These are phyloP conservation scores for Butyriboletus appendiculatus DNA, from an alignment of 1,284 basidiomycete genomes.

Conservation along the genomic window DNA sequence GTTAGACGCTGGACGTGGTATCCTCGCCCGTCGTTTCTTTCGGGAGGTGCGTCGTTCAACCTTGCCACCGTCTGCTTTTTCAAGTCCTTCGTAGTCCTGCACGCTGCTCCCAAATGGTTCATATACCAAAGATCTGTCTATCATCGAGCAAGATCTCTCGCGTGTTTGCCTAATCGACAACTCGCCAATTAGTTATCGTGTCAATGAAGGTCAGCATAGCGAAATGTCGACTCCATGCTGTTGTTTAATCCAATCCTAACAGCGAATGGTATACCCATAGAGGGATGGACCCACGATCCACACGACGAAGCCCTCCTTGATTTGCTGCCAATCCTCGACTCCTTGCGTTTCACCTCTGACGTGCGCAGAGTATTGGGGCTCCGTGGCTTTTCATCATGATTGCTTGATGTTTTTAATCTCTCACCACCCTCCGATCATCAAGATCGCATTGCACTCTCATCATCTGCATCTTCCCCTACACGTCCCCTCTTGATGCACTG, in stretches of 20 bases:
- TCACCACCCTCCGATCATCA: constrained; percentile 8
- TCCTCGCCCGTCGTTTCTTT: constrained; percentile 88
- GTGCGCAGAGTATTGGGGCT: constrained; percentile 93
- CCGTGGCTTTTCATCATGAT: constrained; percentile 51
- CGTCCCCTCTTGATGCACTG: constrained; percentile 28
- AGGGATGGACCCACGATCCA: constrained; percentile 98
- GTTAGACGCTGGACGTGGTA: constrained; percentile 93
- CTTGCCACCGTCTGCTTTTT: neutral
- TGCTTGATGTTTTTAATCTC: constrained; percentile 7
- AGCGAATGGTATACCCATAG: constrained; percentile 98
- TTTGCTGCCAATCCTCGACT: constrained; percentile 93
- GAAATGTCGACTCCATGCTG: neutral
- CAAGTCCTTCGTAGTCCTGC: constrained; percentile 65
- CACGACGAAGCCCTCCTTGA: constrained; percentile 96
- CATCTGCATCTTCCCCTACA: constrained; percentile 27
- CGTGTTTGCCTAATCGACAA: constrained; percentile 96
- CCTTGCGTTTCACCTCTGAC: constrained; percentile 93
- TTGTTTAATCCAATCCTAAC: constrained; percentile 12
- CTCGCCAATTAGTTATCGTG: constrained; percentile 90
- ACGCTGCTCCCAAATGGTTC: constrained; percentile 89
- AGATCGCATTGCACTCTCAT: constrained; percentile 23
- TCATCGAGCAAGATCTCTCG: constrained; percentile 88
- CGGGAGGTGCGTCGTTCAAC: constrained; percentile 68
- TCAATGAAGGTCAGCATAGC: constrained; percentile 80
- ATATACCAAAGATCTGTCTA: constrained; percentile 91